Base-by-base conservation (phyloP, 2,329 filamentous ascomycete species). In the Fusarium coffeatum region DNA sequence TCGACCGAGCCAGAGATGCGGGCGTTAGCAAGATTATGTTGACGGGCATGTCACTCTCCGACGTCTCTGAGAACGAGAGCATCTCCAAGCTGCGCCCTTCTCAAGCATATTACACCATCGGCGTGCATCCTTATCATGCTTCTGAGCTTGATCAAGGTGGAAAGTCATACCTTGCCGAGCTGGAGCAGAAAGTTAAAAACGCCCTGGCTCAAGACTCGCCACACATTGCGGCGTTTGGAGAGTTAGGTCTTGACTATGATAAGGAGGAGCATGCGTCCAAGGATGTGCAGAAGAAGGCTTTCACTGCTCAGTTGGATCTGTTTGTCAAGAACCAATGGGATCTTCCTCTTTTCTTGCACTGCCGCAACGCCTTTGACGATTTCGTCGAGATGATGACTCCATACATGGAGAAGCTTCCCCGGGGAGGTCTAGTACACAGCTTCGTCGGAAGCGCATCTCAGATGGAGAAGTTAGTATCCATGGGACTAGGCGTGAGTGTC, bases 51-150 rank as follows among this genome's bases (percentile, higher is more conserved):
- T 77, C 77, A 1, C 72, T 80, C 5, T 42, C 68, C 5, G 79
- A 81, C 46, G 73, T 76, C 2, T 37, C 55, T 1, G 59, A 62
- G 18, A 80, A 80, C 51, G 63, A 75, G 6, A 69, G 63, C 16
- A 76, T 80, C 28, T 77, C 75, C 12, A 57, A 68, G 46, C 74
- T 73, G 3, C 76, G 73, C 2, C 78, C 76, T 4, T 45, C 62
- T 5, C 75, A 76, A 32, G 84, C 83, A 63, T 82, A 77, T 13
- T 74, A 84, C 59, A 86, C 84, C 3, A 77, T 86, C 12, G 84
- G 85, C 2, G 78, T 86, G 6, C 85, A 86, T 59, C 84, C 84
- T 0, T 86, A 87, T 58, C 83, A 87, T 49, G 84, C 83, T 0
- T 72, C 72, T 0, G 83, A 85, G 59, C 80, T 83, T 2, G 81